Evolutionary conservation across 2,329 filamentous ascomycete genomes (phyloP).

Genomic region (Talaromyces sp.): DNA sequence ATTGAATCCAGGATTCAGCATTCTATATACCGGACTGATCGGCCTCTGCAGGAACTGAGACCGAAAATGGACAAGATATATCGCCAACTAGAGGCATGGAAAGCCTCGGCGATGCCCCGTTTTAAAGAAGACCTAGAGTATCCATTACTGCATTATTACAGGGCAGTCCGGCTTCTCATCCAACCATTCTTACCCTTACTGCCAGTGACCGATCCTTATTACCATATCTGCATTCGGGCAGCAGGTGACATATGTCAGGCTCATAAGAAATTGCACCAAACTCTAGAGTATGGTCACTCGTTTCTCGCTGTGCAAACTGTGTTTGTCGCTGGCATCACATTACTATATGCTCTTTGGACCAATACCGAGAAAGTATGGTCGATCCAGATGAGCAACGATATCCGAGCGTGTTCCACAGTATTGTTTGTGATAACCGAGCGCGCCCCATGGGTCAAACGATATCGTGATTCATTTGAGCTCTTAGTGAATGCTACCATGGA

Average conservation of each 20-base stretch:
- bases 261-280: conserved; percentile 35
- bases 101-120: conserved; percentile 30
- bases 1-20: conserved; percentile 49
- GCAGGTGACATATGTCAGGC: conserved; percentile 35
- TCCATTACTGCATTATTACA: conserved; percentile 48
- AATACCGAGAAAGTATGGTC: conserved; percentile 46
- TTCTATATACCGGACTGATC: conserved; percentile 50
- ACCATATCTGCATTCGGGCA: conserved; percentile 37
- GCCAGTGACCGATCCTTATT: conserved; percentile 43
- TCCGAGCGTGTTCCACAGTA: conserved; percentile 47
- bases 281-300: conserved; percentile 35
- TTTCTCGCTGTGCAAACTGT: conserved; percentile 36
- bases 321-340: conserved; percentile 34
- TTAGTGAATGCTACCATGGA: conserved; percentile 47
- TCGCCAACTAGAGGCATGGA: conserved; percentile 46
- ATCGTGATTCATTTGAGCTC: conserved; percentile 46
- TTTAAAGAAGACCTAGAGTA: conserved; percentile 44
- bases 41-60: conserved; percentile 40
- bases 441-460: conserved; percentile 45
- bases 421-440: conserved; percentile 49
- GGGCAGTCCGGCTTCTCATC: conserved; percentile 47
- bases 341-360: conserved; percentile 37
- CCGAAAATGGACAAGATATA: conserved; percentile 46
- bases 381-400: conserved; percentile 46
- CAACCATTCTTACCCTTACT: conserved; percentile 49